Percentiles rank a stretch among this genome's conserved stretches.
Evolutionary conservation across 805 yeast species (phyloP).

Genomic region (Allodekkera sacchari): DNA sequence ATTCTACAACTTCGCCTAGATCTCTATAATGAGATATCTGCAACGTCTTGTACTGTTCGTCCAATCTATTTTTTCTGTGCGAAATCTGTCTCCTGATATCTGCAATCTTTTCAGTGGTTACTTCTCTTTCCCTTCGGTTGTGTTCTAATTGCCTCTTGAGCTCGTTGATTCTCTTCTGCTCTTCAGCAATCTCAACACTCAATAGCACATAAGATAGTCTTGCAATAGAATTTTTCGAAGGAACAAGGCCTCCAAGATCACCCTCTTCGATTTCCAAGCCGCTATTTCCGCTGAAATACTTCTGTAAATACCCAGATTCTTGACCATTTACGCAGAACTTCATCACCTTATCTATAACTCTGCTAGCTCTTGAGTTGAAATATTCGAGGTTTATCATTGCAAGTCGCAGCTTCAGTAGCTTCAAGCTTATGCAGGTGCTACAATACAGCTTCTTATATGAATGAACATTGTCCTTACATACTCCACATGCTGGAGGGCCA

Average conservation of each 20-base stretch:
- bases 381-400: conserved; percentile 13
- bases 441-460: conserved; percentile 14
- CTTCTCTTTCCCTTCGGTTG: conserved; percentile 6
- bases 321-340: conserved; percentile 18
- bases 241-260: conserved; percentile 8
- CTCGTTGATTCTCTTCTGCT: conserved; percentile 9
- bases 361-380: conserved; percentile 10
- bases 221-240: conserved; percentile 19
- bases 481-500: too few relatives aligned
- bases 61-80: neutral
- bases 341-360: conserved; percentile 17
- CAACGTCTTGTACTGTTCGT: neutral
- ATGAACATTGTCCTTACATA: too few relatives aligned
- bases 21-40: neutral
- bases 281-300: conserved; percentile 9
- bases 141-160: conserved; percentile 6
- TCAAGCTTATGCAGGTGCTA: conserved; percentile 19
- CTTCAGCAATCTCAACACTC: conserved; percentile 19
- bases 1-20: neutral
- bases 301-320: conserved; percentile 10
- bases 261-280: neutral
- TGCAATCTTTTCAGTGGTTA: conserved; percentile 4
- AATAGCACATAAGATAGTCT: conserved; percentile 24
- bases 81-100: neutral
- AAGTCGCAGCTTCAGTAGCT: conserved; percentile 17